phyloP scores from a whole-genome alignment of 768 basidiomycete genomes.

The Sutorius australiensis region DNA sequence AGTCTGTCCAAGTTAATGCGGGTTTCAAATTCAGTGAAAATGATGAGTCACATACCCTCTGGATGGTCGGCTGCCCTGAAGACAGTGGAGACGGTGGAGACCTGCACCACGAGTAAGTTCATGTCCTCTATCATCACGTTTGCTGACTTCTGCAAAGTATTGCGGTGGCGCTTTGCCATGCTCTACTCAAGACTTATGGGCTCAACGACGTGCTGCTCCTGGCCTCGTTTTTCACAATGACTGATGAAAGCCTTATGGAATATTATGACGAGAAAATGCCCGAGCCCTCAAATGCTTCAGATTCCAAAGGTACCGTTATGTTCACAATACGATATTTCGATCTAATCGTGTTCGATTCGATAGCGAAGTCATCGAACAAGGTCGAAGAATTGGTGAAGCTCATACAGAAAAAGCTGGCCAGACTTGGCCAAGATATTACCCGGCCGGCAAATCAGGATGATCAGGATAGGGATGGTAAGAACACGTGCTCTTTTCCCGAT shows the following conservation, averaged over 20 bases:
- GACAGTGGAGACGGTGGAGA: not conserved
- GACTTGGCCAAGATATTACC: not conserved
- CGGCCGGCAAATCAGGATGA: not conserved
- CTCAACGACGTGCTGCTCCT: slow-evolving; percentile 11
- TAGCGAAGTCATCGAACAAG: not conserved
- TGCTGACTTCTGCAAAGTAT: slow-evolving; percentile 3
- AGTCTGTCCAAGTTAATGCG: not conserved
- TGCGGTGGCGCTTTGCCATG: slow-evolving; percentile 11
- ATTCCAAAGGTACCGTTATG: not conserved
- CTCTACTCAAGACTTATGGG: slow-evolving; percentile 9
- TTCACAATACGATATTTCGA: not conserved
- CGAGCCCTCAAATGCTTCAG: not conserved
- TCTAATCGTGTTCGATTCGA: not conserved
- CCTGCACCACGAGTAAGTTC: slow-evolving; percentile 10
- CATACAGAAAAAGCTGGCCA: not conserved
- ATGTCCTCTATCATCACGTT: not conserved
- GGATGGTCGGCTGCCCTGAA: not conserved
- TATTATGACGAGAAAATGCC: not conserved
- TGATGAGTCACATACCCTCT: slow-evolving; percentile 1
- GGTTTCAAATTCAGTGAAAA: slow-evolving; percentile 1
- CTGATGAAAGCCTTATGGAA: not conserved
- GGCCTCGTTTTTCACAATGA: slow-evolving; percentile 4
- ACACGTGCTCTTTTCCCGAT: not conserved
- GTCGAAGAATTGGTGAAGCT: not conserved
- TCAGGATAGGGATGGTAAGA: not conserved